phyloP scores from a whole-genome alignment of 2,329 filamentous ascomycete genomes.

The Neonectria punicea region DNA sequence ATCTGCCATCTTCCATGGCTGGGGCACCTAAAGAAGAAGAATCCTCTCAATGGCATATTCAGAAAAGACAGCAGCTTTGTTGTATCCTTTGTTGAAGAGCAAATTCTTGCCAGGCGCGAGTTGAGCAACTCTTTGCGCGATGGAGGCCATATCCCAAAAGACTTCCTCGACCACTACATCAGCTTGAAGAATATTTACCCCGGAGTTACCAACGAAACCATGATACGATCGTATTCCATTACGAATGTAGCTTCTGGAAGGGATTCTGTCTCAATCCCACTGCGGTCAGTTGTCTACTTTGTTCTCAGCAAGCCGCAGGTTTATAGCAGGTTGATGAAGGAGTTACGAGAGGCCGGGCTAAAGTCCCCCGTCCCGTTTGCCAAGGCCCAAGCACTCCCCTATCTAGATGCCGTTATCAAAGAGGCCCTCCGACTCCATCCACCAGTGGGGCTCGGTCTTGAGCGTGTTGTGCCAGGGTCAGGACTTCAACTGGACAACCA shows the following conservation, averaged over 20 bases:
- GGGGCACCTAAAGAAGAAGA: conserved; percentile 38
- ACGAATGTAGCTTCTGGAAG: conserved; percentile 34
- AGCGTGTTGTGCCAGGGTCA: conserved; percentile 10
- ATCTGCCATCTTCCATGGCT: conserved; percentile 29
- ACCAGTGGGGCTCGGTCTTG: conserved; percentile 12
- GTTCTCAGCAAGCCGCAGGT: conserved; percentile 21
- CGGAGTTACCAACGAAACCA: conserved; percentile 31
- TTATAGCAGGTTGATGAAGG: conserved; percentile 28
- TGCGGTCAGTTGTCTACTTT: conserved; percentile 31
- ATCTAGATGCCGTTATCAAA: conserved; percentile 22
- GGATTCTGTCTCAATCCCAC: conserved; percentile 35
- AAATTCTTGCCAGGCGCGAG: conserved; percentile 17
- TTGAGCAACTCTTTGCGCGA: conserved; percentile 18
- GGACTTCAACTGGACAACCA: neutral
- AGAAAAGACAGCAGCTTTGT: conserved; percentile 22
- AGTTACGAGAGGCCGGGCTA: conserved; percentile 20
- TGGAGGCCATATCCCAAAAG: neutral
- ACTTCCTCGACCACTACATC: conserved; percentile 34
- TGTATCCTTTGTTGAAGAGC: neutral
- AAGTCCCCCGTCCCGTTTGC: conserved; percentile 1
- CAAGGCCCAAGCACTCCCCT: conserved; percentile 7
- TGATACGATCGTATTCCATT: conserved; percentile 36
- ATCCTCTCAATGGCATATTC: conserved; percentile 25
- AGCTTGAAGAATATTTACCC: conserved; percentile 31
- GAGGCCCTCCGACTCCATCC: conserved; percentile 22